phyloP scores from a whole-genome alignment of 164 flowering plant genomes.

The Magnolia kwangsiensis region DNA sequence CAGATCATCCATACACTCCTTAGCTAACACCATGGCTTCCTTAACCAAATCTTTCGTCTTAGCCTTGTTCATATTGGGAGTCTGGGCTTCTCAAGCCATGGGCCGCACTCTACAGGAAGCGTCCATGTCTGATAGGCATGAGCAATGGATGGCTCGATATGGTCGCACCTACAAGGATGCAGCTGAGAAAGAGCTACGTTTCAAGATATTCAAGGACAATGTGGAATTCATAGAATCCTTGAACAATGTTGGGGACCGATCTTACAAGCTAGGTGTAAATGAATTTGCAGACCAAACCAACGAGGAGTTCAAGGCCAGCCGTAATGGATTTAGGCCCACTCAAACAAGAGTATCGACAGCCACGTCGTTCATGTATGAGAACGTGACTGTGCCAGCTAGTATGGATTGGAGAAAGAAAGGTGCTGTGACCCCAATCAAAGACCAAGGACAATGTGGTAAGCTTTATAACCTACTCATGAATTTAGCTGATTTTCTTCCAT shows the following conservation, averaged over 20 bases:
- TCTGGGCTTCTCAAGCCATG: conserved; percentile 8
- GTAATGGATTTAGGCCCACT: conserved; percentile 15
- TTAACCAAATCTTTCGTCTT: background rate
- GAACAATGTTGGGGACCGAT: conserved; percentile 12
- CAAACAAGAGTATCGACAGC: background rate
- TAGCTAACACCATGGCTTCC: background rate
- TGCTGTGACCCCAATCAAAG: background rate
- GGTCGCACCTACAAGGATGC: conserved; percentile 14
- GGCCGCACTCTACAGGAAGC: background rate
- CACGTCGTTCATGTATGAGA: conserved; percentile 6
- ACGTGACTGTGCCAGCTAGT: conserved; percentile 3
- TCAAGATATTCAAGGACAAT: conserved; percentile 31
- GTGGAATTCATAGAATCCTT: conserved; percentile 23
- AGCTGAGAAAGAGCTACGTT: conserved; percentile 20
- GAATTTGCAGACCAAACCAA: conserved; percentile 28
- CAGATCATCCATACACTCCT: background rate
- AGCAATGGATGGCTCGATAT: conserved; percentile 19
- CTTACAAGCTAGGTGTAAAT: conserved; percentile 25
- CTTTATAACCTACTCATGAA: background rate
- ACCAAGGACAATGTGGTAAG: background rate
- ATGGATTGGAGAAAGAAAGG: conserved; percentile 44
- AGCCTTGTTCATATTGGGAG: background rate
- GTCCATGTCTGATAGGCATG: conserved; percentile 13
- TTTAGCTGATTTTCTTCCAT: background rate
- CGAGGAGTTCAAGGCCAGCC: conserved; percentile 26